Conservation (phyloP, 1,284 basidiomycete species). For the Rhizoctonia solani region DNA sequence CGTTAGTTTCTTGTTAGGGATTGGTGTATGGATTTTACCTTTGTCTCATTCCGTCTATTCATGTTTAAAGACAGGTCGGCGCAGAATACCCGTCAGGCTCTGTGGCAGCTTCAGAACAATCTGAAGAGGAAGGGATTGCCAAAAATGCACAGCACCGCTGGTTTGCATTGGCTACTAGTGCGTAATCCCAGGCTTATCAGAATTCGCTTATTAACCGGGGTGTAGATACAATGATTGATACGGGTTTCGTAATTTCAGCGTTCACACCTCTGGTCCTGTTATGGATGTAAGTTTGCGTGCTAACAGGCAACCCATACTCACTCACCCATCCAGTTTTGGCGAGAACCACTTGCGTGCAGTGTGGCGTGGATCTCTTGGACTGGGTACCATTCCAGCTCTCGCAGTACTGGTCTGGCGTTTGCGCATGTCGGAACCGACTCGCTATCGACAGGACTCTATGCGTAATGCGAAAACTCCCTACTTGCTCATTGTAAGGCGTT, state of each 20-base stretch:
- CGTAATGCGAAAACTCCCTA: slow-evolving; percentile 74
- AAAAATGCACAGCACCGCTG: slow-evolving; percentile 83
- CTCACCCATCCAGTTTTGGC: slow-evolving; percentile 61
- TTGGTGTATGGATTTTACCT: slow-evolving; percentile 52
- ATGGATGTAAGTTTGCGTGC: slow-evolving; percentile 67
- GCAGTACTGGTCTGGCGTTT: slow-evolving; percentile 86
- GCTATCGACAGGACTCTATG: slow-evolving; percentile 77
- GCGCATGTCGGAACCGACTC: slow-evolving; percentile 77
- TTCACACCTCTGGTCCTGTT: slow-evolving; percentile 84
- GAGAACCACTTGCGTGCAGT: slow-evolving; percentile 78
- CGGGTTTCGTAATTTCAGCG: slow-evolving; percentile 81
- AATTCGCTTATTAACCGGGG: slow-evolving; percentile 3
- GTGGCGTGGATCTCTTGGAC: slow-evolving; percentile 88
- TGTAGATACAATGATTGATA: slow-evolving; percentile 83
- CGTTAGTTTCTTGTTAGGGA: slow-evolving; percentile 73
- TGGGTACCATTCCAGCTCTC: slow-evolving; percentile 82
- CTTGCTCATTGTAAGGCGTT: slow-evolving; percentile 75
- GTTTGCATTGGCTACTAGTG: slow-evolving; percentile 84
- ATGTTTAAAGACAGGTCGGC: slow-evolving; percentile 64
- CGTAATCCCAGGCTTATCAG: slow-evolving; percentile 43
- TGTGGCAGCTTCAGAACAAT: slow-evolving; percentile 90
- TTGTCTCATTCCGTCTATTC: not conserved
- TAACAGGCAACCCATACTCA: not conserved
- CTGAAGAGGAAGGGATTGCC: slow-evolving; percentile 73
- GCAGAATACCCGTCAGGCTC: slow-evolving; percentile 92